phyloP scores from a whole-genome alignment of 495 filamentous ascomycete genomes.

The Cetradonia linearis region DNA sequence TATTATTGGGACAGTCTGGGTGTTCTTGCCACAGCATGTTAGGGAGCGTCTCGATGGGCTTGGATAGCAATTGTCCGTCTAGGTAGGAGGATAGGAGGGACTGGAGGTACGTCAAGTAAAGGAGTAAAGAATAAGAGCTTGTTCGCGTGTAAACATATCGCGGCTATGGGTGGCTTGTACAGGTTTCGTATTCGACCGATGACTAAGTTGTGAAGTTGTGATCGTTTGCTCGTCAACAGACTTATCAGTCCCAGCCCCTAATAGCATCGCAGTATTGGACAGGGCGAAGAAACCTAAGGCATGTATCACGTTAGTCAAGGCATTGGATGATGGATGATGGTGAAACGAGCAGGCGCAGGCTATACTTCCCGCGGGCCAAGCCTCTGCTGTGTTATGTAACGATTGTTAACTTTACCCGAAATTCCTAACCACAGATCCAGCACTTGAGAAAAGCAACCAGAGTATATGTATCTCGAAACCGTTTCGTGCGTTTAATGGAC shows the following conservation, averaged over 20 bases:
- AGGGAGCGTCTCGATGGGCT: slow-evolving; percentile 21
- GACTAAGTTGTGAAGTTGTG: no score
- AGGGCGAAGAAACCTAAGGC: no score
- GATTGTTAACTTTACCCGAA: no score
- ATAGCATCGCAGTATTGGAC: neutral
- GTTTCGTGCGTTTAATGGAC: neutral
- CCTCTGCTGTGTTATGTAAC: no score
- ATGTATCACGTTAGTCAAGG: no score
- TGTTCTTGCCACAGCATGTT: slow-evolving; percentile 62
- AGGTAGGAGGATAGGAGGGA: neutral
- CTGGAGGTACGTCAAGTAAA: no score
- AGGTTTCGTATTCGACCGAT: neutral
- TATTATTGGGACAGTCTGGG: slow-evolving; percentile 71
- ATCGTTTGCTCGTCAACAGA: neutral
- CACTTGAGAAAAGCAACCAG: neutral
- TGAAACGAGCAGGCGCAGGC: neutral
- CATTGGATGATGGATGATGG: neutral
- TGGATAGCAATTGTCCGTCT: slow-evolving; percentile 2
- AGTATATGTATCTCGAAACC: neutral
- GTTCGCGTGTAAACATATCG: neutral
- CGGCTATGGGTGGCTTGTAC: neutral
- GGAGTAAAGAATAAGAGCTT: neutral
- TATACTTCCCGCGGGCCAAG: neutral
- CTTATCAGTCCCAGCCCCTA: neutral
- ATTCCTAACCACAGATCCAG: neutral